Evolutionary conservation across 768 basidiomycete species (phyloP).

Genomic region (Pleurotus djamor): DNA sequence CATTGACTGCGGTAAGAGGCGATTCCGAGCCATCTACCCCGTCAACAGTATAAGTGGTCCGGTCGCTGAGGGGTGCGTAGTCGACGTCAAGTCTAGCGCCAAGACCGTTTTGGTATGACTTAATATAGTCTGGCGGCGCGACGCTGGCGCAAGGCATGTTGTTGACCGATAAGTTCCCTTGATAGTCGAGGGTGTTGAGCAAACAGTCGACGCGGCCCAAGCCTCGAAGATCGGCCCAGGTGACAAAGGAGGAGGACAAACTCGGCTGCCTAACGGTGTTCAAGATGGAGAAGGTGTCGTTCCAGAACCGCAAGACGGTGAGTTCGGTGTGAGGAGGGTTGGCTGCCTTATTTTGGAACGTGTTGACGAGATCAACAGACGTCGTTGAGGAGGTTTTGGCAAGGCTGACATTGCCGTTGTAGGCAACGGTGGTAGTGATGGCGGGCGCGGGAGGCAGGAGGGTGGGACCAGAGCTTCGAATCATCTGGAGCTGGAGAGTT

Average conservation of each 20-base stretch:
- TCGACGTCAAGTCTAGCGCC: neutral
- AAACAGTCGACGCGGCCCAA: neutral
- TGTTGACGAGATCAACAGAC: constrained; percentile 7
- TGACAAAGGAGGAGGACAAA: neutral
- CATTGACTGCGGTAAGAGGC: constrained; percentile 6
- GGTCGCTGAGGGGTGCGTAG: neutral
- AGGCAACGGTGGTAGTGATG: constrained; percentile 4
- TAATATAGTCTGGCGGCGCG: constrained; percentile 7
- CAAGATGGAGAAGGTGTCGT: neutral
- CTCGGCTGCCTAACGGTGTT: neutral
- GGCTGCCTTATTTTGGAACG: neutral
- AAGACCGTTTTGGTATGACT: constrained; percentile 8
- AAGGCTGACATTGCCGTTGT: constrained; percentile 7
- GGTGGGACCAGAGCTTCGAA: neutral
- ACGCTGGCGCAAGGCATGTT: constrained; percentile 1
- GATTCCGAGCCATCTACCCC: neutral
- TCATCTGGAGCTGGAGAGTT: neutral
- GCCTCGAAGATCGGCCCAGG: neutral
- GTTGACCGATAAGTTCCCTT: neutral
- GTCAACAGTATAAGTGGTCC: neutral
- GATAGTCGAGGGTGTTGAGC: neutral
- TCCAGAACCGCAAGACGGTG: neutral
- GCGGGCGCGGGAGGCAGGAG: neutral
- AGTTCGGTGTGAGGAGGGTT: neutral
- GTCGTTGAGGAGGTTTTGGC: constrained; percentile 6